Conservation (phyloP, 345 rosid genomes). For the Populus simonii region DNA sequence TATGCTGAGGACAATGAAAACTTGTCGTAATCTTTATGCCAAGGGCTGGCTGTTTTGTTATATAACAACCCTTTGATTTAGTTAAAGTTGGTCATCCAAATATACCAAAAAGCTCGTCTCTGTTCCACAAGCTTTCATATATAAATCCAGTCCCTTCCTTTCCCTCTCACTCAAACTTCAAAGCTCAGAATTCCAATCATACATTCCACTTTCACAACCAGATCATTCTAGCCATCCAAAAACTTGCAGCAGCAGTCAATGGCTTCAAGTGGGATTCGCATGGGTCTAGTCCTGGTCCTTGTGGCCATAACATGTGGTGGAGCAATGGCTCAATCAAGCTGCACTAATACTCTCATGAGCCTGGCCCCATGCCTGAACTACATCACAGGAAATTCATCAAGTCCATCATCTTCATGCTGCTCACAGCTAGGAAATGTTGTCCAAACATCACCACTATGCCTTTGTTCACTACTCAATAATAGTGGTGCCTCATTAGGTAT, state of each 20-base stretch:
- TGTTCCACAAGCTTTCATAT: slow-evolving; percentile 10
- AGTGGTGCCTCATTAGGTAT: slow-evolving; percentile 48
- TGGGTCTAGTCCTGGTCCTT: slow-evolving; percentile 31
- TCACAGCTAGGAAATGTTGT: slow-evolving; percentile 51
- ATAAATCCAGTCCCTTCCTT: slow-evolving; percentile 5
- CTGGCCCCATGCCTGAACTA: slow-evolving; percentile 39
- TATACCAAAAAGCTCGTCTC: slow-evolving; percentile 26
- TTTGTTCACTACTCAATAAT: slow-evolving; percentile 52
- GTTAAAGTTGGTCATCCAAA: slow-evolving; percentile 34
- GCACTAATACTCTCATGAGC: slow-evolving; percentile 25
- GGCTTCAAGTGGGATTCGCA: slow-evolving; percentile 27
- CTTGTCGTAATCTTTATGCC: background rate
- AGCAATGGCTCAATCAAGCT: slow-evolving; percentile 38
- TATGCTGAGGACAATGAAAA: background rate
- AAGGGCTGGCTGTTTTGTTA: slow-evolving; percentile 1
- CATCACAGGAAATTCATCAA: slow-evolving; percentile 49
- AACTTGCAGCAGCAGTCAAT: slow-evolving; percentile 12
- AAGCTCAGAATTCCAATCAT: slow-evolving; percentile 13
- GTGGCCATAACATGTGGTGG: slow-evolving; percentile 18
- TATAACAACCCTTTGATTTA: slow-evolving; percentile 12
- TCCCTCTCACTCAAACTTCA: slow-evolving; percentile 16
- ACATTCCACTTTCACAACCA: slow-evolving; percentile 11
- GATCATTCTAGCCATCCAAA: background rate
- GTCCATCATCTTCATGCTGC: slow-evolving; percentile 66
- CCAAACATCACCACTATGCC: slow-evolving; percentile 59